Base-by-base conservation (phyloP, 2,329 filamentous ascomycete species). In the Hymenotorrendiella dingleyae region DNA sequence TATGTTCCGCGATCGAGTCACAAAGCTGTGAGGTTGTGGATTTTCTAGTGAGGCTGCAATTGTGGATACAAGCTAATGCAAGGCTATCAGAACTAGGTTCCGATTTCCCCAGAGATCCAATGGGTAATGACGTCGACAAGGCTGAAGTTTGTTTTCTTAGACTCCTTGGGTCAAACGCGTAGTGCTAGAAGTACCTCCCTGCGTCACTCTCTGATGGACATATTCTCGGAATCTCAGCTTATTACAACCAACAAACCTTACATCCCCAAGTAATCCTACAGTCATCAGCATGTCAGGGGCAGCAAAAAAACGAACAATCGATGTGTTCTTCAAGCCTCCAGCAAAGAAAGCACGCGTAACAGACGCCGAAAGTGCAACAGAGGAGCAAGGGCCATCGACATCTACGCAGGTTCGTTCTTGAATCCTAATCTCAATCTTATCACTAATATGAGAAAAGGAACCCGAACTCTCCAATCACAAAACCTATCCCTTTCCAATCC, bases 281-380 rank as follows among this genome's bases (percentile, higher is more conserved):
- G 30, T 35, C 10, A 11, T 36, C 24, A 36, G 12, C 17, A 59
- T 59, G 56, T 45, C 55, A 10, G 36, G 43, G 59, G 58, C 64
- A 1, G 60, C 65, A 0, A 66, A 65, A 39, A 81, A 83, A 57
- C 71, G 82, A 43, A 85, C 82, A 0, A 68, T 89, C 1, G 81
- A 87, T 47, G 65, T 73, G 9, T 89, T 87, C 66, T 87, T 89
- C 62, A 67, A 68, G 22, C 70, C 74, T 1, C 58, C 67, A 17
- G 46, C 58, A 3, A 71, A 75, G 54, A 69, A 66, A 49, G 40
- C 49, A 17, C 54, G 57, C 17, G 45, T 65, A 3, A 47, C 43
- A 28, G 52, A 52, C 29, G 34, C 29, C 9, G 29, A 36, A 37
- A 30, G 16, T 22, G n/a, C 11, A 33, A 28, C 7, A 12, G 20